Evolutionary conservation across 805 yeast genomes (phyloP).

Genomic region (Pichia exigua): DNA sequence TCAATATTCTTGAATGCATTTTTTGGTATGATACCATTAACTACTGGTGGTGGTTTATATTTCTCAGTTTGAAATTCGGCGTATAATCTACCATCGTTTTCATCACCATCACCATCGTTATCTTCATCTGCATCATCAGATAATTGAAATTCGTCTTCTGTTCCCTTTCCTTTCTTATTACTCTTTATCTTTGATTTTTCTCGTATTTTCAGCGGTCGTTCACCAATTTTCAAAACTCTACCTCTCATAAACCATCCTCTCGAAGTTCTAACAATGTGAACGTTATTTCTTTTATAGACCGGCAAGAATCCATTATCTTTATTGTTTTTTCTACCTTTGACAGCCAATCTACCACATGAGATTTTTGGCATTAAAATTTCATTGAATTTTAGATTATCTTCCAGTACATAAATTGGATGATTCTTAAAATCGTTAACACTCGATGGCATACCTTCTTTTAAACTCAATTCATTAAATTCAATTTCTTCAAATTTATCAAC

Average conservation of each 20-base stretch:
- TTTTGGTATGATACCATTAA: constrained; percentile 60
- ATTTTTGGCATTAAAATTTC: constrained; percentile 65
- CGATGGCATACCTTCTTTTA: constrained; percentile 81
- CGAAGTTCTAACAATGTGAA: constrained; percentile 58
- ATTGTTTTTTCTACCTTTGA: constrained; percentile 31
- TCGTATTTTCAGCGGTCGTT: constrained; percentile 49
- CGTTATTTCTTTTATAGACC: constrained; percentile 62
- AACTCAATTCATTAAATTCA: constrained; percentile 54
- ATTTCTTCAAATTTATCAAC: constrained; percentile 50
- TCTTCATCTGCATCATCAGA: constrained; percentile 22
- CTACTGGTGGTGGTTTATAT: constrained; percentile 58
- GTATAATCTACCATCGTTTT: constrained; percentile 52
- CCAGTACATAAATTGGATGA: constrained; percentile 82
- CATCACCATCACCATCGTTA: constrained; percentile 38
- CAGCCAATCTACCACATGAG: constrained; percentile 65
- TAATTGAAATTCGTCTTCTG: constrained; percentile 22
- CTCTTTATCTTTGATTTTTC: constrained; percentile 18
- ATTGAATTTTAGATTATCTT: constrained; percentile 60
- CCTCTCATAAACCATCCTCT: constrained; percentile 86
- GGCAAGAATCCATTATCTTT: constrained; percentile 36
- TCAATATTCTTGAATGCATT: constrained; percentile 83
- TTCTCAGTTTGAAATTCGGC: constrained; percentile 71
- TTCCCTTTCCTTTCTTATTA: constrained; percentile 9
- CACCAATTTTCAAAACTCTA: constrained; percentile 62
- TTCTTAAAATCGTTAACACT: constrained; percentile 73